phyloP scores from a whole-genome alignment of 768 basidiomycete species.

The Termitomyces sp. region DNA sequence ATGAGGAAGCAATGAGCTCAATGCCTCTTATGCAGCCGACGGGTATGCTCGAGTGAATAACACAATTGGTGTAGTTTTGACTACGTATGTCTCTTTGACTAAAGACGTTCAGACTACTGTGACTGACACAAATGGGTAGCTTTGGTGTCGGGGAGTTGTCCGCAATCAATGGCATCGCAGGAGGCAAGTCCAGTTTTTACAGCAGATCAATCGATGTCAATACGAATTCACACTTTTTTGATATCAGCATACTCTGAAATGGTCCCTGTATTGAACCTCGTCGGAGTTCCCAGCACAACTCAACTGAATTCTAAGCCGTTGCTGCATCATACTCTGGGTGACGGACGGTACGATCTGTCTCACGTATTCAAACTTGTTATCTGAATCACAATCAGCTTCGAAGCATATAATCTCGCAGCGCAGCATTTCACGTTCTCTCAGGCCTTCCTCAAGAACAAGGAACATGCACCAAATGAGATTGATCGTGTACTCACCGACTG shows the following conservation, averaged over 20 bases:
- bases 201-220: background rate
- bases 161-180: slow-evolving; percentile 80
- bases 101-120: background rate
- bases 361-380: background rate
- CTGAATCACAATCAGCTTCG: slow-evolving; percentile 40
- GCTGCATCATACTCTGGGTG: slow-evolving; percentile 12
- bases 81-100: slow-evolving; percentile 47
- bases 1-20: slow-evolving; percentile 64
- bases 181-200: slow-evolving; percentile 33
- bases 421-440: slow-evolving; percentile 71
- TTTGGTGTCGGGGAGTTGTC: slow-evolving; percentile 92
- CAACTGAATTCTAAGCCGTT: slow-evolving; percentile 8
- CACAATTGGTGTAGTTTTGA: slow-evolving; percentile 65
- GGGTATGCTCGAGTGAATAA: slow-evolving; percentile 89
- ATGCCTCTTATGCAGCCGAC: slow-evolving; percentile 90
- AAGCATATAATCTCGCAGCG: slow-evolving; percentile 73
- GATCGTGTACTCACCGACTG: slow-evolving; percentile 74
- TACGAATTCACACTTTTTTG: background rate
- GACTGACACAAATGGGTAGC: slow-evolving; percentile 23
- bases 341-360: background rate
- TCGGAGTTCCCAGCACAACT: slow-evolving; percentile 35
- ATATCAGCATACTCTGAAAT: slow-evolving; percentile 72
- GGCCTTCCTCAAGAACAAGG: slow-evolving; percentile 46
- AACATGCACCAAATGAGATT: slow-evolving; percentile 60
- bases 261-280: slow-evolving; percentile 86